phyloP scores from a whole-genome alignment of 1,284 basidiomycete species.

The Moesziomyces sp. region DNA sequence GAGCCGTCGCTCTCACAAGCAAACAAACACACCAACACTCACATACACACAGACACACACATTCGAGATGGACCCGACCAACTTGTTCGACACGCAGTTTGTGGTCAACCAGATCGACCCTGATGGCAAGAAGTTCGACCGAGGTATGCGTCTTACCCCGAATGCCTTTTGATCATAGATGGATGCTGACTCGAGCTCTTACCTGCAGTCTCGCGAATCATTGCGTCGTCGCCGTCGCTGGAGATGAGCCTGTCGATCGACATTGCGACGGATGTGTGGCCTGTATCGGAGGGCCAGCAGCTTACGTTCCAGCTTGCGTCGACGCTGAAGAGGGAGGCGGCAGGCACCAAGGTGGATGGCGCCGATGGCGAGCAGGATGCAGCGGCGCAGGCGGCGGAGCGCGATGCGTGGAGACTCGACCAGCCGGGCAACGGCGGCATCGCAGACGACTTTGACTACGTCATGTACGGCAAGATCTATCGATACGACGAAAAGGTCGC shows the following conservation, averaged over 20 bases:
- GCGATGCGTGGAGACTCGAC: conserved; percentile 86
- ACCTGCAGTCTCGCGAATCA: conserved; percentile 55
- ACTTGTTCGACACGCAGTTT: conserved; percentile 67
- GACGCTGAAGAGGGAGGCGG: conserved; percentile 73
- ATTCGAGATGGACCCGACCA: conserved; percentile 59
- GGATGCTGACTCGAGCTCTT: neutral
- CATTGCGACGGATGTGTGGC: conserved; percentile 69
- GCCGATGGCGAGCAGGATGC: conserved; percentile 39
- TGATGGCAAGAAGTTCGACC: conserved; percentile 93
- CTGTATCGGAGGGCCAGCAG: conserved; percentile 73
- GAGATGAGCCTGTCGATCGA: conserved; percentile 85
- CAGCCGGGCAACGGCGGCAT: conserved; percentile 85
- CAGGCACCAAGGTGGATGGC: conserved; percentile 63
- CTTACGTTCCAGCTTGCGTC: conserved; percentile 86
- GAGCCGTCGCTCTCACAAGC: neutral
- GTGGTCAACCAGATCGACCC: conserved; percentile 65
- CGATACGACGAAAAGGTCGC: conserved; percentile 89
- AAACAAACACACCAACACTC: too few species aligned
- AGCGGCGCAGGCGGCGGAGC: conserved; percentile 68
- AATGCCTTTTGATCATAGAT: too few species aligned
- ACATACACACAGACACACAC: neutral
- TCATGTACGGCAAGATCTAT: conserved; percentile 99
- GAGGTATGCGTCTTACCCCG: conserved; percentile 74
- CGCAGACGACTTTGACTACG: conserved; percentile 97
- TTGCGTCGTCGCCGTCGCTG: conserved; percentile 70